phyloP scores from a whole-genome alignment of 164 flowering plant species.

The Houttuynia cordata region DNA sequence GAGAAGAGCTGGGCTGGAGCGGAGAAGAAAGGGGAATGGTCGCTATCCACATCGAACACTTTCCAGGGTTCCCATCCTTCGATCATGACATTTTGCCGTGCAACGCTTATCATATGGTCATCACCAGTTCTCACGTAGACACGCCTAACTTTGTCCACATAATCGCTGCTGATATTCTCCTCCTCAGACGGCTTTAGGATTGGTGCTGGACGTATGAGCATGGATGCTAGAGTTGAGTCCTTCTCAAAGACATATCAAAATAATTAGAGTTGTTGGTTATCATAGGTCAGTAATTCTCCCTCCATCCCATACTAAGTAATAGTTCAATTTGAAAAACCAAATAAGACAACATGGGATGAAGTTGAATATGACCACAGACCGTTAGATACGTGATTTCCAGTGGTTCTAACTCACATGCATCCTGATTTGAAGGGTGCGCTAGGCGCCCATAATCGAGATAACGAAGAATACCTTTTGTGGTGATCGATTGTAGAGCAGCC shows the following conservation, averaged over 20 bases:
- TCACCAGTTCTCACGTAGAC: not conserved
- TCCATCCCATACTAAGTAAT: too few relatives aligned
- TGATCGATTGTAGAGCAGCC: slow-evolving; percentile 40
- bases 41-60: not conserved
- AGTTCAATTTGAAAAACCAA: too few relatives aligned
- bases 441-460: not conserved
- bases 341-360: too few relatives aligned
- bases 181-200: not conserved
- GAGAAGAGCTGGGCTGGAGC: not conserved
- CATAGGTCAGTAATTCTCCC: too few relatives aligned
- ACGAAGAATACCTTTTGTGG: slow-evolving; percentile 46
- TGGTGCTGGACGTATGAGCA: slow-evolving; percentile 63
- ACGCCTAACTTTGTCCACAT: not conserved
- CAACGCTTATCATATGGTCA: not conserved
- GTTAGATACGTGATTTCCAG: too few relatives aligned
- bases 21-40: not conserved
- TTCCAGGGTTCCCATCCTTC: not conserved
- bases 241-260: slow-evolving; percentile 1
- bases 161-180: not conserved
- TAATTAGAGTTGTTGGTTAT: too few relatives aligned
- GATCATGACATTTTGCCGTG: not conserved
- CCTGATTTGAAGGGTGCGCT: too few relatives aligned
- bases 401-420: too few relatives aligned
- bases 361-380: too few relatives aligned
- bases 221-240: slow-evolving; percentile 58